Evolutionary conservation across 768 basidiomycete species (phyloP).

Genomic region (Kondoa subrosea): DNA sequence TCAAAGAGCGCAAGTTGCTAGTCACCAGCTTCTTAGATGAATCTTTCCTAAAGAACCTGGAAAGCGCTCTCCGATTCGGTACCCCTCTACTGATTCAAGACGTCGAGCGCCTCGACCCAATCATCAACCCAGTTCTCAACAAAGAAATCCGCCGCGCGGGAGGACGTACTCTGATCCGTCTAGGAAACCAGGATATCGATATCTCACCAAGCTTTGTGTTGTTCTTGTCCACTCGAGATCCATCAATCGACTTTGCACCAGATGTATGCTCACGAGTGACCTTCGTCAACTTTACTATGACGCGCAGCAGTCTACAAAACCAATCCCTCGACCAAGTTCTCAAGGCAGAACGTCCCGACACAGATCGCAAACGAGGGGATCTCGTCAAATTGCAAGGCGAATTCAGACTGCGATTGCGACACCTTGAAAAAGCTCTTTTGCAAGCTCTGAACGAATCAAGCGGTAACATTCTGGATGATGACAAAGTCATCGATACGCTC

Average conservation of each 20-base stretch:
- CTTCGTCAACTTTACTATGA: constrained; percentile 46
- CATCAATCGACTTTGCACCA: constrained; percentile 91
- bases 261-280: constrained; percentile 78
- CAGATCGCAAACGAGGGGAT: constrained; percentile 85
- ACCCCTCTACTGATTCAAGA: constrained; percentile 95
- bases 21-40: constrained; percentile 98
- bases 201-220: constrained; percentile 99
- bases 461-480: constrained; percentile 94
- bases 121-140: constrained; percentile 91
- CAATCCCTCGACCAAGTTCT: constrained; percentile 94
- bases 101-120: constrained; percentile 92
- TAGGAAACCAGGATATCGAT: constrained; percentile 96
- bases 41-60: constrained; percentile 93
- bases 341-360: constrained; percentile 90
- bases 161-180: constrained; percentile 86
- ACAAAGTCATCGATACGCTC: constrained; percentile 90
- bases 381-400: constrained; percentile 97
- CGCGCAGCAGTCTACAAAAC: constrained; percentile 90
- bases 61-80: constrained; percentile 96
- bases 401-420: constrained; percentile 78
- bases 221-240: constrained; percentile 95
- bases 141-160: constrained; percentile 89
- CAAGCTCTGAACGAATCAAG: constrained; percentile 91
- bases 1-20: constrained; percentile 89
- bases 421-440: constrained; percentile 76